phyloP scores from a whole-genome alignment of 2,329 filamentous ascomycete genomes.

The Cytospora schulzeri region DNA sequence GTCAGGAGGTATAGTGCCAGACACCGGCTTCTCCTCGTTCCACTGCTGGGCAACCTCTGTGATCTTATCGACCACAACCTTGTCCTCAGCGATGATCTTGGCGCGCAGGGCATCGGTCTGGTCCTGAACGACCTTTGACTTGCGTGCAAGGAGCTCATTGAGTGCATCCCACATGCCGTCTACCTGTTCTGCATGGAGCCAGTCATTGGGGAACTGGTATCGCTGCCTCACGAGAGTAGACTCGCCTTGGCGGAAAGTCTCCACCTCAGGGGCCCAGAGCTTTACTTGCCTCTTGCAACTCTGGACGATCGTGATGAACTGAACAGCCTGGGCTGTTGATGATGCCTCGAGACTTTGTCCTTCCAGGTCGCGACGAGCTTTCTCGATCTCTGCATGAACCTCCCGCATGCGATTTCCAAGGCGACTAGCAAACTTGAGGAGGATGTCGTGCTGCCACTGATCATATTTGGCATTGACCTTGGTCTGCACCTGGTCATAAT shows the following conservation, averaged over 20 bases:
- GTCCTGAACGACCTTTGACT: conserved; percentile 93
- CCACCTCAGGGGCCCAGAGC: conserved; percentile 92
- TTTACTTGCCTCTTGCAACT: conserved; percentile 93
- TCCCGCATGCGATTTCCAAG: conserved; percentile 90
- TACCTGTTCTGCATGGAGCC: conserved; percentile 94
- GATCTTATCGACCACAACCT: conserved; percentile 86
- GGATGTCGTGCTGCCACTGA: conserved; percentile 97
- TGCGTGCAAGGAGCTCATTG: conserved; percentile 87
- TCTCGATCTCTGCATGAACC: conserved; percentile 87
- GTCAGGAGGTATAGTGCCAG: conserved; percentile 87
- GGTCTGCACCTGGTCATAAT: conserved; percentile 97
- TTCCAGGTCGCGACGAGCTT: conserved; percentile 87
- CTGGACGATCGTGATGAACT: conserved; percentile 97
- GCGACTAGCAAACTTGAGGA: conserved; percentile 87
- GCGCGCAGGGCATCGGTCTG: conserved; percentile 93
- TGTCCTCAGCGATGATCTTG: conserved; percentile 93
- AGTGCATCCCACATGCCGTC: conserved; percentile 94
- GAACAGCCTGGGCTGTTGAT: conserved; percentile 94
- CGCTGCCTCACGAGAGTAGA: conserved; percentile 88
- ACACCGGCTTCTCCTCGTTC: conserved; percentile 96
- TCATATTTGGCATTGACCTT: conserved; percentile 99
- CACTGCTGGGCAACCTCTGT: conserved; percentile 81
- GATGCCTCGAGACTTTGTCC: conserved; percentile 89
- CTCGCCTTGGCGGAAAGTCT: conserved; percentile 93
- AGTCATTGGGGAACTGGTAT: conserved; percentile 91